Base-by-base conservation (phyloP, 306 rosid genomes). In the Trifolium repens region DNA sequence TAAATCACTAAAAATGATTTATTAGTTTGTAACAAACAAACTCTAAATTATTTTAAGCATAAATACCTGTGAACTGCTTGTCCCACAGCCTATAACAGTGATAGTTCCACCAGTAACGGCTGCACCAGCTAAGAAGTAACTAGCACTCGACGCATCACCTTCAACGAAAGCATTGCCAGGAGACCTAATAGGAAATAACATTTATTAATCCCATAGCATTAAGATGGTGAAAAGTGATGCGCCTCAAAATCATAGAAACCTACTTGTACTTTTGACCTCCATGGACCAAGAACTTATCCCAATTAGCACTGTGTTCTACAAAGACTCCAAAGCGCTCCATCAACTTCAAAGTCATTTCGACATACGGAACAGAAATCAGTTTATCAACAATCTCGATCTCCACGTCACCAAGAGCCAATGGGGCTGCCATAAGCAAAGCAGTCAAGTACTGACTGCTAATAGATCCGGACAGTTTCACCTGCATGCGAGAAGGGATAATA, bases 111-210 rank as follows among this genome's bases (percentile, higher is more conserved):
- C 99, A 8, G 99, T 96, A 69, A 96, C 88, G 5, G 99, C 99
- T 50, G 99, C 99, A 83, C 99, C 98, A 9, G 98, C 99, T 19
- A 96, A 94, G 84, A 96, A 96, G 93, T 96, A 96, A 83, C 99
- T 96, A 75, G 99, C 97, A 85, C 99, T 96, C 15, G 98, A 96
- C 78, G 99, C 99, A 78, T 96, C 99, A 9, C 99, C 99, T 87
- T 96, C 99, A 3, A 96, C 99, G 85, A 83, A 96, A 78, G 97
- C 96, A 66, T 84, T 88, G 72, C 98, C 97, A 40, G 98, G 96
- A 77, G 99, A 89, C 88, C 99, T 96, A 80, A 70, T 15, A 46
- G 24, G 42, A 80, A 69, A 78, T 10, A 64, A 70, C 69, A 75
- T 24, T 35, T 76, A 57, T 80, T 61, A 82, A 43, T 60, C 62